These are phyloP conservation scores for Combretum micranthum DNA, from an alignment of 345 rosid species.

Conservation along the genomic window DNA sequence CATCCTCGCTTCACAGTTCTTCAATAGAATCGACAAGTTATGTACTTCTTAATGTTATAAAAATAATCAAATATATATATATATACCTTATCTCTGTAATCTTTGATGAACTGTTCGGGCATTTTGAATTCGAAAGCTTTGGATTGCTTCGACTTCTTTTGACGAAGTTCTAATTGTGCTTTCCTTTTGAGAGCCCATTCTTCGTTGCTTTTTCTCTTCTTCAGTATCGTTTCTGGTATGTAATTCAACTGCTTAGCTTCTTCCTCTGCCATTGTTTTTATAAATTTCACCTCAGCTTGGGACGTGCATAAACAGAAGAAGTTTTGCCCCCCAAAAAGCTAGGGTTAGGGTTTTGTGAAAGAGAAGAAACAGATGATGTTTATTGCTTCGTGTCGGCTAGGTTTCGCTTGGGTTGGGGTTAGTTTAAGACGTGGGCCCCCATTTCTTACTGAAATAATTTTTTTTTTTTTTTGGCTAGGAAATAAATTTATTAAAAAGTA, in stretches of 20 bases:
- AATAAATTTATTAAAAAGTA: too few relatives aligned
- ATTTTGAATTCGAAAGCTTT: constrained; percentile 64
- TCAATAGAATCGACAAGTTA: background rate
- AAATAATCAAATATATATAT: background rate
- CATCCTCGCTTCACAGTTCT: too few relatives aligned
- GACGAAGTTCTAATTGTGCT: constrained; percentile 64
- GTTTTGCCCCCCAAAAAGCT: too few relatives aligned
- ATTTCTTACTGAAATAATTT: too few relatives aligned
- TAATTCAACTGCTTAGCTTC: constrained; percentile 41
- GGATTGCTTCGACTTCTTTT: constrained; percentile 25
- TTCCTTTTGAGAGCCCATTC: constrained; percentile 66
- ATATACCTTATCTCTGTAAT: constrained; percentile 60
- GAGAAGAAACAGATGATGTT: too few relatives aligned
- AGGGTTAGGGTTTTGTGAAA: too few relatives aligned
- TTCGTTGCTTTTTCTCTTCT: constrained; percentile 85
- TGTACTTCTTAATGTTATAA: background rate
- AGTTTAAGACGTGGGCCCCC: too few relatives aligned
- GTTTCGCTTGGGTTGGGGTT: too few relatives aligned
- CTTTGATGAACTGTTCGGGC: constrained; percentile 67
- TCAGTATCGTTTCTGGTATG: constrained; percentile 68
- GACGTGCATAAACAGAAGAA: too few relatives aligned
- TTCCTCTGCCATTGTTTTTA: constrained; percentile 44
- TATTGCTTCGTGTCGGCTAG: too few relatives aligned
- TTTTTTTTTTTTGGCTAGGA: too few relatives aligned
- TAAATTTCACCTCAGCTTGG: background rate